Conservation (phyloP, 495 filamentous ascomycete species). For the Penicillium cosmopolitanum region DNA sequence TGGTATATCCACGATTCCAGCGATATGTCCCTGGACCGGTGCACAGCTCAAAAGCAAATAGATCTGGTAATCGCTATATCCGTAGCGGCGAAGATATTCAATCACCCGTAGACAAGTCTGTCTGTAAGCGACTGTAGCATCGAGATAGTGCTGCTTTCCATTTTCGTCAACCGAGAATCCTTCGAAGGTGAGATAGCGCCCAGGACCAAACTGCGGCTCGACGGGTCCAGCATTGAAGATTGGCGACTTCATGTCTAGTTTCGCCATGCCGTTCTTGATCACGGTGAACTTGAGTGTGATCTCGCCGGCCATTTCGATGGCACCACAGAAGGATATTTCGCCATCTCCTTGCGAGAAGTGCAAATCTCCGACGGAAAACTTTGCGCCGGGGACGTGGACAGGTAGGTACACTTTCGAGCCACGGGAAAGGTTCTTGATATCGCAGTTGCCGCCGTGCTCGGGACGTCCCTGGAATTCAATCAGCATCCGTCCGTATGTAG, state of each 20-base stretch:
- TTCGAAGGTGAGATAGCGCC: conserved; percentile 88
- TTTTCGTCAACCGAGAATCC: conserved; percentile 92
- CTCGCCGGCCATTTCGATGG: conserved; percentile 94
- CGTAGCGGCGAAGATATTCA: conserved; percentile 85
- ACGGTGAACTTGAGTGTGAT: conserved; percentile 92
- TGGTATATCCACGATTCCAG: conserved; percentile 88
- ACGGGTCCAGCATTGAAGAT: conserved; percentile 91
- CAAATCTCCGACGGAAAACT: conserved; percentile 90
- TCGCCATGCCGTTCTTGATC: conserved; percentile 79
- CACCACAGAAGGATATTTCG: conserved; percentile 94
- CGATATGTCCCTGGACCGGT: conserved; percentile 89
- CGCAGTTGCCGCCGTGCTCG: conserved; percentile 69
- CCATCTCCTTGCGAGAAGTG: conserved; percentile 92
- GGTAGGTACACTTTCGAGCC: conserved; percentile 91
- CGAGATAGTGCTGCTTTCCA: conserved; percentile 92
- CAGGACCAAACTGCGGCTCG: conserved; percentile 87
- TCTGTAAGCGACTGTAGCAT: conserved; percentile 89
- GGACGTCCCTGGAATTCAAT: conserved; percentile 46
- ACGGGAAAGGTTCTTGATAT: conserved; percentile 89
- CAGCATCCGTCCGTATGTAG: neutral
- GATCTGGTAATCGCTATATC: conserved; percentile 79
- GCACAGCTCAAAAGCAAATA: conserved; percentile 90
- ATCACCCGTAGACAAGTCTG: conserved; percentile 82
- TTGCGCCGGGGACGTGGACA: conserved; percentile 82
- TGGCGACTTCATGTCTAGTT: conserved; percentile 80